Evolutionary conservation across 345 rosid species (phyloP), one percentile per base, ranked within the genome.

Genomic region (Acer campestre): DNA sequence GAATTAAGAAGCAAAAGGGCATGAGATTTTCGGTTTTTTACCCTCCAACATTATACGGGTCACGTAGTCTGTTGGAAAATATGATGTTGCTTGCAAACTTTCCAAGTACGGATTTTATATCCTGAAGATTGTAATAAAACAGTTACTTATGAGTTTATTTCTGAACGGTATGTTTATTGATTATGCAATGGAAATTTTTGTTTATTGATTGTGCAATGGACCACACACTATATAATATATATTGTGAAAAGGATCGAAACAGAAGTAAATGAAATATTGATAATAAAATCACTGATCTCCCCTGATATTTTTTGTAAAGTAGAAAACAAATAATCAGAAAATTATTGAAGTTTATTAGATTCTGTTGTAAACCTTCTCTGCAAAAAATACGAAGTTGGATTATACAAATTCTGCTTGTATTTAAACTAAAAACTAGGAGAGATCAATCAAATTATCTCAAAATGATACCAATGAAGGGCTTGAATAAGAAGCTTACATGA

Each of bases 41-140:
- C 89, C 88, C 91, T 80, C 87, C 87, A 2, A 75, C 76, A 42
- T 87, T 84, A 22, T 83, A 88, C 6, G 91, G 91, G 53, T 88
- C 91, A 22, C 79, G 73, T 18, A 86, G 68, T 68, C 91, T 87
- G 73, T 86, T 83, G 49, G 91, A 81, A 68, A 85, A 88, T 11
- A 88, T 85, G 17, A 88, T 88, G 84, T 88, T 85, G 88, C 86
- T 86, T 35, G 82, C 89, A 71, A 89, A 89, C 64, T 64, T 78
- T 68, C 42, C 55, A 0, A 84, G 86, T 12, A 81, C 81, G 48
- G 84, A 75, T 70, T 84, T 87, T 75, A 87, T 76, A 73, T 84
- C 81, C 92, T 85, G 86, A 22, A 55, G 12, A 66, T 66, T 58
- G 48, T 51, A 27, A 25, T 13, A 48, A 16, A 61, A 51, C 5